Evolutionary conservation across 495 filamentous ascomycete genomes (phyloP).

Genomic region (Penicillium tannophilum): DNA sequence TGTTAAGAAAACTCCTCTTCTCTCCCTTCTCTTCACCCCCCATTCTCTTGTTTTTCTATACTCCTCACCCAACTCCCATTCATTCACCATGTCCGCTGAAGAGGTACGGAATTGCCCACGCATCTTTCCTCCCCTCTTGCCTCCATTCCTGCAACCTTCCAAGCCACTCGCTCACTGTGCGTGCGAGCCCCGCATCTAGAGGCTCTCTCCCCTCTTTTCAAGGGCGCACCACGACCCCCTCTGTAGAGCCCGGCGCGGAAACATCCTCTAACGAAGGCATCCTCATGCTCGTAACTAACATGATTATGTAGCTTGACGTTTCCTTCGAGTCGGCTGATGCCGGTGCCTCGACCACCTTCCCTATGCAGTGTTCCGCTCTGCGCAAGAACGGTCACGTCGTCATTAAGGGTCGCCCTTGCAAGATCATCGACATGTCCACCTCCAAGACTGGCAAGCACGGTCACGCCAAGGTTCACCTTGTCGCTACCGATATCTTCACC

Average conservation of each 20-base stretch:
- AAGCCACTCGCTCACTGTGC: conserved; percentile 16
- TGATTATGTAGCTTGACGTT: conserved; percentile 69
- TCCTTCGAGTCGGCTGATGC: conserved; percentile 91
- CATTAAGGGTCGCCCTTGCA: conserved; percentile 98
- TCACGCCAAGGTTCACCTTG: conserved; percentile 99
- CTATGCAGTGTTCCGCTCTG: conserved; percentile 99
- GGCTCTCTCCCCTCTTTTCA: conserved; percentile 26
- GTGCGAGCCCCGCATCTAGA: conserved; percentile 39
- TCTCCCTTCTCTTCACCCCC: conserved; percentile 27
- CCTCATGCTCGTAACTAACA: neutral
- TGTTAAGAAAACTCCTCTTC: conserved; percentile 29
- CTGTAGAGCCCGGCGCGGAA: conserved; percentile 5
- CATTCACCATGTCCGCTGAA: conserved; percentile 49
- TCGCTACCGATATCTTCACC: conserved; percentile 98
- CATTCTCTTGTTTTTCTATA: conserved; percentile 14
- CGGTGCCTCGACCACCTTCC: conserved; percentile 89
- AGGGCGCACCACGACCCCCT: conserved; percentile 17
- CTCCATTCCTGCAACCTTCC: conserved; percentile 12
- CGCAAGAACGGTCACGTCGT: conserved; percentile 98
- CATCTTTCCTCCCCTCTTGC: conserved; percentile 7
- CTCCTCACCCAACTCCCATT: conserved; percentile 9
- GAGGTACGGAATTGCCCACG: conserved; percentile 34
- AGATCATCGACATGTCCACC: conserved; percentile 99
- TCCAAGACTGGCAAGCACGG: conserved; percentile 99
- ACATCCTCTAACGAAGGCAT: neutral